Percentiles rank a stretch among this genome's conserved stretches.
These are phyloP conservation scores for Takashimella koratensis DNA, from an alignment of 1,284 basidiomycete genomes.

Conservation along the genomic window DNA sequence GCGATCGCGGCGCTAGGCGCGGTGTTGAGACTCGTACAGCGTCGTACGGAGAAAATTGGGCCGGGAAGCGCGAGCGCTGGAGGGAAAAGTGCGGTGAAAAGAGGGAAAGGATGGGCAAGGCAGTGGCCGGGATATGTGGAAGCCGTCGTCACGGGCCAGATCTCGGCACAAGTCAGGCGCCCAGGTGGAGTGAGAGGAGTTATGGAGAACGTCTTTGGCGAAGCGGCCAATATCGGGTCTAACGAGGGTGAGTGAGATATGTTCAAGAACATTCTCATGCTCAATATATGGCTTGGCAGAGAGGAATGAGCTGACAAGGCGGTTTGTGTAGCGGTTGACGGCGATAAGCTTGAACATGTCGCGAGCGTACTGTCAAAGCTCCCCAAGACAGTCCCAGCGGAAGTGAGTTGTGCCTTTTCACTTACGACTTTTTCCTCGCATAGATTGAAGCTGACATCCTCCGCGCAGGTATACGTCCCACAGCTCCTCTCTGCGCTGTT, in stretches of 20 bases:
- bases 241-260: conserved; percentile 12
- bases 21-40: conserved; percentile 20
- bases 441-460: background rate
- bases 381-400: conserved; percentile 20
- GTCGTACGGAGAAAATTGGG: conserved; percentile 5
- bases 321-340: conserved; percentile 24
- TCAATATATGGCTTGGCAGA: background rate
- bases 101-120: conserved; percentile 23
- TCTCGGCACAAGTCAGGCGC: conserved; percentile 30
- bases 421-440: background rate
- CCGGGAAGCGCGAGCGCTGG: background rate
- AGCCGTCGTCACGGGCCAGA: conserved; percentile 21
- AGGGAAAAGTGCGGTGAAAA: background rate
- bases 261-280: background rate
- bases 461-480: conserved; percentile 26
- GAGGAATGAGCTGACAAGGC: background rate
- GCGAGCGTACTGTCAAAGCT: conserved; percentile 31
- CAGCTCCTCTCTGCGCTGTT: conserved; percentile 24
- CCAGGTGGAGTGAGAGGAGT: conserved; percentile 35
- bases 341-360: conserved; percentile 35
- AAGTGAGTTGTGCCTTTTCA: conserved; percentile 14
- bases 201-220: conserved; percentile 41
- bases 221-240: conserved; percentile 22
- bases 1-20: conserved; percentile 27
- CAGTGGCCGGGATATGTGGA: conserved; percentile 35